Percentiles rank a stretch among this genome's conserved stretches.
These are phyloP conservation scores for Dryas drummondii DNA, from an alignment of 306 rosid species.

Conservation along the genomic window DNA sequence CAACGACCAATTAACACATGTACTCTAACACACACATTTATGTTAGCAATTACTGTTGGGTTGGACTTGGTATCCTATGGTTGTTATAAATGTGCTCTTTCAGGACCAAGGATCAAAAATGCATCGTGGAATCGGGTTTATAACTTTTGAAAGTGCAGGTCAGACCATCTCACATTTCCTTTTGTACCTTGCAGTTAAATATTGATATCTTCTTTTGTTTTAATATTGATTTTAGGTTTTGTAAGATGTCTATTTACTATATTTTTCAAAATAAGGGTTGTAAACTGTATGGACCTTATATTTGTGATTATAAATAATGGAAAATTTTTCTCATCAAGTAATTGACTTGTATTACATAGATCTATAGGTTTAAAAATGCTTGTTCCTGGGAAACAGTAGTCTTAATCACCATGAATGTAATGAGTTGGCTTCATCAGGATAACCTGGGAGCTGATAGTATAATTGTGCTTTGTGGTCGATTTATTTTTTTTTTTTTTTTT, in stretches of 20 bases:
- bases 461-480: constrained; percentile 3
- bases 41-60: background rate
- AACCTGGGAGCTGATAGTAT: background rate
- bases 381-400: background rate
- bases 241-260: background rate
- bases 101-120: constrained; percentile 91
- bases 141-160: constrained; percentile 96
- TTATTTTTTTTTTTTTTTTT: background rate
- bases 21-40: background rate
- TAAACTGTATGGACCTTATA: background rate
- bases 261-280: background rate
- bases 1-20: background rate
- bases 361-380: background rate
- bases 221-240: background rate
- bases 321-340: background rate
- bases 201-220: background rate
- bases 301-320: background rate
- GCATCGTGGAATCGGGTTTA: constrained; percentile 96
- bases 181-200: background rate
- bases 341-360: background rate
- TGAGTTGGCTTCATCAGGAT: background rate
- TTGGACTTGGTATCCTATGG: background rate
- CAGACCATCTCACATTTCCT: constrained; percentile 21
- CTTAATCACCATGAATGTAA: background rate
- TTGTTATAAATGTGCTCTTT: constrained; percentile 22